Evolutionary conservation across 1,139 yeast genomes (phyloP).

Genomic region (Suhomyces bokatorum): DNA sequence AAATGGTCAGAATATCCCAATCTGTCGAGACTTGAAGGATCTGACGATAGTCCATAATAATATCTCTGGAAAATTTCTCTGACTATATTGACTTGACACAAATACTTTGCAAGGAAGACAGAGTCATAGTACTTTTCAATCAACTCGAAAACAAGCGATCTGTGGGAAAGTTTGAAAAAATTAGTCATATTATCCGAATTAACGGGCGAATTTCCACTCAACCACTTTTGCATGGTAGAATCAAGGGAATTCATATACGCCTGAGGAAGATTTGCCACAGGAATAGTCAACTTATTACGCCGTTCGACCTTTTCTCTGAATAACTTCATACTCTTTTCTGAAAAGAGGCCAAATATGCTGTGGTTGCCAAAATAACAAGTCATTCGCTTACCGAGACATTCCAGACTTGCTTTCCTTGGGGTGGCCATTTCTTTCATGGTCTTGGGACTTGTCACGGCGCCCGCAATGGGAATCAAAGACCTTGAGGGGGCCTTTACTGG

Average conservation of each 20-base stretch:
- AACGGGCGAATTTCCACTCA: not conserved
- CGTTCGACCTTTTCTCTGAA: constrained; percentile 5
- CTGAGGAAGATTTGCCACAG: constrained; percentile 11
- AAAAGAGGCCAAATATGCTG: constrained; percentile 13
- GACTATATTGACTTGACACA: constrained; percentile 9
- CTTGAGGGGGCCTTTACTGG: not conserved
- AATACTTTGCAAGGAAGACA: constrained; percentile 7
- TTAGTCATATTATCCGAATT: not conserved
- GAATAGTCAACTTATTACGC: constrained; percentile 6
- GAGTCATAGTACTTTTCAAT: constrained; percentile 11
- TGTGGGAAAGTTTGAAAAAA: constrained; percentile 7
- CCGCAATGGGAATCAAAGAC: constrained; percentile 1
- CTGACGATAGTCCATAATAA: constrained; percentile 10
- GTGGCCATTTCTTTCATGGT: constrained; percentile 4
- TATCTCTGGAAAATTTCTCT: constrained; percentile 13
- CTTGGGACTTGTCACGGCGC: constrained; percentile 2
- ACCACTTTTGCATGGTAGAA: constrained; percentile 9
- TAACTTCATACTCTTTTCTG: constrained; percentile 12
- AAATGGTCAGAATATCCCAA: constrained; percentile 18
- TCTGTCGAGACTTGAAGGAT: constrained; percentile 11
- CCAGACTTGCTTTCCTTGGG: constrained; percentile 2
- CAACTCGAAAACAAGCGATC: constrained; percentile 11
- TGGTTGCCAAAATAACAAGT: constrained; percentile 13
- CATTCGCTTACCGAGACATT: not conserved
- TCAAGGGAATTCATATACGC: constrained; percentile 12